Evolutionary conservation across 2,329 filamentous ascomycete species (phyloP), one percentile per base, ranked within the genome.

Genomic region (Ceratocystis lukuohia): DNA sequence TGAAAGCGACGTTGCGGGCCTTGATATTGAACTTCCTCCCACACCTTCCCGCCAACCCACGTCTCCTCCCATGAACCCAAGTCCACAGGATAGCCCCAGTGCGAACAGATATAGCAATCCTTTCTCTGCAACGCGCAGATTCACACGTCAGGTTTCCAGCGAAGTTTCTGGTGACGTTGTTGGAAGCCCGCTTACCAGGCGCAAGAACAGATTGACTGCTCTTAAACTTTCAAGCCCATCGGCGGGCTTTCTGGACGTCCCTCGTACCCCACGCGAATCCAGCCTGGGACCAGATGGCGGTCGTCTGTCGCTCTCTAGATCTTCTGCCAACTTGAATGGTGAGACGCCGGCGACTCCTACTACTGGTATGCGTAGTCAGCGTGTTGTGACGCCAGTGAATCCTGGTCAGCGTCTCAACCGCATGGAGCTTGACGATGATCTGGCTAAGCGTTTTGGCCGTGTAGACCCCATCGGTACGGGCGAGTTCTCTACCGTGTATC

Each of bases 401-500:
- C 64, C 66, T 70, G 84, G 82, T 6, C 83, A 87, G 67, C 83
- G 83, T n/a, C 82, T 84, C 44, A 84, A 84, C 59, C 68, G 68
- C 20, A 86, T 95, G 69, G 82, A 78, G 17, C 71, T 93, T 17
- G 93, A 97, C 72, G 83, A 85, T 25, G 84, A 83, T 64, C 77
- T 96, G 64, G 84, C 84, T 12, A 82, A 84, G 2, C 85, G 88
- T 65, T 99, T 99, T 73, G 85, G 88, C 65, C 88, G 87, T 68
- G 88, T 95, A 12, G 88, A 91, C 71, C 81, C 87, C 68, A 82
- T 93, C 70, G 93, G 93, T 61, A 87, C 87, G 68, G 94, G 94
- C 67, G 93, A 96, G 74, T 99, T 99, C 73, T 97, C 94, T 0
- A 84, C 88, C 66, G 94, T 99, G 0, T 99, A 91, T 74, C 85